phyloP scores from a whole-genome alignment of 106 monocot genomes.

The Hemerocallis citrina region DNA sequence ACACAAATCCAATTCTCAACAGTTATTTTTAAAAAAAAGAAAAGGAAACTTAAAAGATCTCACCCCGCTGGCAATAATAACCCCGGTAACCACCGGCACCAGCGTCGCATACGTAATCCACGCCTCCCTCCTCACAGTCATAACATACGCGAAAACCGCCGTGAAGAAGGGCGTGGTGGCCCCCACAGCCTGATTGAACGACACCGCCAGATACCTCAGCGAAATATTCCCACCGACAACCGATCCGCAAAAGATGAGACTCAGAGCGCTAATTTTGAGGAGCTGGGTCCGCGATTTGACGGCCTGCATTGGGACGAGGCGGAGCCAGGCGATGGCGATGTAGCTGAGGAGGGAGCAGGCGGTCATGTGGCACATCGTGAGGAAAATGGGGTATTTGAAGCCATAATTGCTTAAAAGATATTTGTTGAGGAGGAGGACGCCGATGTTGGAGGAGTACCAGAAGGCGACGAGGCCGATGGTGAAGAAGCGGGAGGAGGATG shows the following conservation, averaged over 20 bases:
- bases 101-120: constrained; percentile 32
- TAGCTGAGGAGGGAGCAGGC: constrained; percentile 34
- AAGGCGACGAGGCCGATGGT: constrained; percentile 33
- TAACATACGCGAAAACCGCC: constrained; percentile 29
- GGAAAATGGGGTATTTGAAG: constrained; percentile 45
- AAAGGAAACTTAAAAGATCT: no score
- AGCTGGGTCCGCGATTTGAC: constrained; percentile 25
- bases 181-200: constrained; percentile 38
- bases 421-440: constrained; percentile 50
- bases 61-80: constrained; percentile 37
- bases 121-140: constrained; percentile 29
- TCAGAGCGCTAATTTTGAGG: constrained; percentile 27
- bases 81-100: constrained; percentile 35
- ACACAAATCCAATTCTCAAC: background rate
- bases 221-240: constrained; percentile 38
- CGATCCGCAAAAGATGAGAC: constrained; percentile 31
- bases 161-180: constrained; percentile 47
- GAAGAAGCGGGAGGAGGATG: constrained; percentile 35
- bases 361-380: constrained; percentile 45
- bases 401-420: constrained; percentile 35
- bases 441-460: constrained; percentile 64
- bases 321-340: constrained; percentile 31
- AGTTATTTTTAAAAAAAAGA: background rate
- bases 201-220: constrained; percentile 26
- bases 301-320: constrained; percentile 29